A percentile compares a stretch with the other conserved stretches of the same genome.
Conservation (phyloP, 495 filamentous ascomycete species). For the Xylaria sp. region DNA sequence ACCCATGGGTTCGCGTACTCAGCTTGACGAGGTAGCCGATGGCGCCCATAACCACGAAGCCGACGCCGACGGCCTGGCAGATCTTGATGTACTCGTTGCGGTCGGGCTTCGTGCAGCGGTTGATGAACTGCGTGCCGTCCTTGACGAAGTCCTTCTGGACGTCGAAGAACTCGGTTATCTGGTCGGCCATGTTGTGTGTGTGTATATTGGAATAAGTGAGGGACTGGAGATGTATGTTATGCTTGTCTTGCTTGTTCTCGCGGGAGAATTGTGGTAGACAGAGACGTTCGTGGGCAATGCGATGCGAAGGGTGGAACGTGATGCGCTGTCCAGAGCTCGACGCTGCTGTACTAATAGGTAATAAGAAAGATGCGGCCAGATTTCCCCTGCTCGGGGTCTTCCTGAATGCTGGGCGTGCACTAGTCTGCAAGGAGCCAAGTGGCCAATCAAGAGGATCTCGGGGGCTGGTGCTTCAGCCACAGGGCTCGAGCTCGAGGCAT, state of each 20-base stretch:
- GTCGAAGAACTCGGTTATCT: conserved; percentile 75
- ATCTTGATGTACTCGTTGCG: conserved; percentile 92
- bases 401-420: neutral
- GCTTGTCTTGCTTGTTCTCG: conserved; percentile 14
- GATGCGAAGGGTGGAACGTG: conserved; percentile 6
- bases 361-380: conserved; percentile 38
- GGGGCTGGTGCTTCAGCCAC: conserved; percentile 7
- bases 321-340: conserved; percentile 22
- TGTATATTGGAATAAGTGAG: neutral
- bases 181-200: conserved; percentile 66
- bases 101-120: conserved; percentile 87
- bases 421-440: neutral
- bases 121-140: conserved; percentile 80
- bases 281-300: conserved; percentile 14
- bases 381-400: conserved; percentile 30
- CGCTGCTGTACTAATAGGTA: neutral
- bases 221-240: too few species aligned
- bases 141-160: conserved; percentile 81
- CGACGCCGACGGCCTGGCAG: conserved; percentile 92
- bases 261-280: neutral
- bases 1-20: conserved; percentile 59
- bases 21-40: conserved; percentile 96
- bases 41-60: conserved; percentile 66
- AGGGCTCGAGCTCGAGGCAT: neutral
- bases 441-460: neutral